phyloP scores from a whole-genome alignment of 306 rosid genomes.

The Glycine latifolia region DNA sequence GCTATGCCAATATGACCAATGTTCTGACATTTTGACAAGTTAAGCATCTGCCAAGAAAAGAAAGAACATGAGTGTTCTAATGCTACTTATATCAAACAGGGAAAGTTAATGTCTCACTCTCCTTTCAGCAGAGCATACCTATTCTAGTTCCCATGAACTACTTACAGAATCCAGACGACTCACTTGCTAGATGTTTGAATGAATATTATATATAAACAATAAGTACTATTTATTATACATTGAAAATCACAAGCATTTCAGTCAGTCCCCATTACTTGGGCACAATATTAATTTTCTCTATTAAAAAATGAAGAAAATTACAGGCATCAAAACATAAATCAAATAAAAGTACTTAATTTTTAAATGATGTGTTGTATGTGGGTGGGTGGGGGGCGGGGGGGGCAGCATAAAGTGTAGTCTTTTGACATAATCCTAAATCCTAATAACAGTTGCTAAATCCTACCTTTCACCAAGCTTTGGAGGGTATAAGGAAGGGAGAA shows the following conservation, averaged over 20 bases:
- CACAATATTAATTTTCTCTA: neutral
- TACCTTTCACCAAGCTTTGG: neutral
- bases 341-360: neutral
- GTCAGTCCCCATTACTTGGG: neutral
- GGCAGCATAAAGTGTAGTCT: neutral
- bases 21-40: slow-evolving; percentile 69
- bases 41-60: slow-evolving; percentile 56
- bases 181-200: slow-evolving; percentile 11
- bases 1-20: slow-evolving; percentile 67
- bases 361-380: neutral
- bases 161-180: neutral
- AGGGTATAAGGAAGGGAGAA: neutral
- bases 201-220: neutral
- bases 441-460: neutral
- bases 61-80: slow-evolving; percentile 6
- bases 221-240: neutral
- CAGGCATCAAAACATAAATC: neutral
- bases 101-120: neutral
- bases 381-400: no score
- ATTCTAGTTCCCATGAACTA: slow-evolving; percentile 9
- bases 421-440: slow-evolving; percentile 1
- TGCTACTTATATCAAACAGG: slow-evolving; percentile 35
- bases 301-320: slow-evolving; percentile 2
- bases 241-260: slow-evolving; percentile 21
- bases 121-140: neutral